Conservation (phyloP, 495 filamentous ascomycete species). For the Paragyromitra xinjiangensis region DNA sequence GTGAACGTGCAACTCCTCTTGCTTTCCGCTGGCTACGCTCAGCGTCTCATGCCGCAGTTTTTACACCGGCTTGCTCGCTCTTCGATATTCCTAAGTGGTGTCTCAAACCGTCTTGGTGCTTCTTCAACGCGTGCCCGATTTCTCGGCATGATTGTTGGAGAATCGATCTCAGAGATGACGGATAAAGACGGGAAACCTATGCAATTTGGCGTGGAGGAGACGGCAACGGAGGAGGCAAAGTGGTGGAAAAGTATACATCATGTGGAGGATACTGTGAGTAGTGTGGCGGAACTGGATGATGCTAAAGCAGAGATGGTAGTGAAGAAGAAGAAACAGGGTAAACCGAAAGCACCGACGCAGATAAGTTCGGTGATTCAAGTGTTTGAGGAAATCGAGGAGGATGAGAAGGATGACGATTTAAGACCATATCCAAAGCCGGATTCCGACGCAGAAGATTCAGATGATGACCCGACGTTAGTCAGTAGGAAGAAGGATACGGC, state of each 20-base stretch:
- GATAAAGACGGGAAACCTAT: conserved; percentile 76
- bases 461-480: conserved; percentile 88
- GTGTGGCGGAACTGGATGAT: conserved; percentile 63
- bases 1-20: conserved; percentile 83
- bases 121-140: conserved; percentile 78
- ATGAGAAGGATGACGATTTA: conserved; percentile 76
- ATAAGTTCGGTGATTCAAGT: conserved; percentile 47
- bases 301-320: conserved; percentile 34
- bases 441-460: conserved; percentile 88
- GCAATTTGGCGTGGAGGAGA: conserved; percentile 85
- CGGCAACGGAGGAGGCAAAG: conserved; percentile 72
- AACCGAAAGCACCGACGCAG: conserved; percentile 67
- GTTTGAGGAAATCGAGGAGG: conserved; percentile 70
- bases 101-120: conserved; percentile 86
- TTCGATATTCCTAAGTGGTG: conserved; percentile 73
- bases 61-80: conserved; percentile 74
- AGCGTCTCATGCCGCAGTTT: conserved; percentile 68
- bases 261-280: conserved; percentile 71
- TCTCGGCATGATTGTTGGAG: conserved; percentile 89
- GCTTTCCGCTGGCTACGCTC: conserved; percentile 77
- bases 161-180: conserved; percentile 78
- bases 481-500: conserved; percentile 81
- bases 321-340: conserved; percentile 40
- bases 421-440: conserved; percentile 88
- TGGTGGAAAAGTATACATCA: conserved; percentile 78